Conservation (phyloP, 129 eudicot genomes). For the Flaveria robusta region DNA sequence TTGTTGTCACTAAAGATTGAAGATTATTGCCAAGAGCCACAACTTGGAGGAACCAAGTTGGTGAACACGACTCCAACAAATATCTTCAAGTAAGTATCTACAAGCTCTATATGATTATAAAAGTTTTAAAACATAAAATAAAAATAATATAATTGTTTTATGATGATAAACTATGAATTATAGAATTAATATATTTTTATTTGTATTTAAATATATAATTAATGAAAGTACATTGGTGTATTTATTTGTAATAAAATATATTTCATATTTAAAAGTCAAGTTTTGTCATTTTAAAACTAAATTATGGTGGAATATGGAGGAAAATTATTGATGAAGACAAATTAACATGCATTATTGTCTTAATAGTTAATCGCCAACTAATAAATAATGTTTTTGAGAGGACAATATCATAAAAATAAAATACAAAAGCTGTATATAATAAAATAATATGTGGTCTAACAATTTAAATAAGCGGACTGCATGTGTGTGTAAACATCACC, state of each 20-base stretch:
- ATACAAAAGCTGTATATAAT: not conserved
- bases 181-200: not conserved
- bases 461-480: not conserved
- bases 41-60: not conserved
- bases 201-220: not conserved
- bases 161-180: not conserved
- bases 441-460: not conserved
- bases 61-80: slow-evolving; percentile 31
- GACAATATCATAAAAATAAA: not conserved
- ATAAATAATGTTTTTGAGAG: not conserved
- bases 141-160: not conserved
- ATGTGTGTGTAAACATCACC: not conserved
- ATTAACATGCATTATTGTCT: not conserved
- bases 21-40: slow-evolving; percentile 35
- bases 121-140: not conserved
- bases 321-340: not conserved
- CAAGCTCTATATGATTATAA: not conserved
- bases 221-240: not conserved
- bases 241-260: not conserved
- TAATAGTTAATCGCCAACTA: not conserved
- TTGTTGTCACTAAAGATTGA: slow-evolving; percentile 22
- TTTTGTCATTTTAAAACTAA: not conserved
- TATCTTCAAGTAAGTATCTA: slow-evolving; percentile 40
- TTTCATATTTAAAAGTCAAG: not conserved
- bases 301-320: not conserved